These are phyloP conservation scores for Colletotrichum limetticola DNA, from an alignment of 2,329 filamentous ascomycete species.

Conservation along the genomic window DNA sequence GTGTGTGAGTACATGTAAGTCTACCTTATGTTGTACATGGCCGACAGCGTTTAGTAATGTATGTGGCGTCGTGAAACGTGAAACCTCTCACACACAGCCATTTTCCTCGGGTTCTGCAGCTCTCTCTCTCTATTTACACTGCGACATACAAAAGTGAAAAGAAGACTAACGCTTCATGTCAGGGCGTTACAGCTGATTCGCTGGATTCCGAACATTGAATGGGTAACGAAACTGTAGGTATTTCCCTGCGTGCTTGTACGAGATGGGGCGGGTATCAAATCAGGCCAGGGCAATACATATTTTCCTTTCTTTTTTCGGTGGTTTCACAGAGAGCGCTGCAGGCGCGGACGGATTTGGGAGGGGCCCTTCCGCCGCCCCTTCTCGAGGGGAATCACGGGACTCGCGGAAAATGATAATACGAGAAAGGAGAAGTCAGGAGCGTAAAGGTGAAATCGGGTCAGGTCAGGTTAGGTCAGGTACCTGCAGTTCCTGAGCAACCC, in stretches of 20 bases:
- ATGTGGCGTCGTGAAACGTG: background rate
- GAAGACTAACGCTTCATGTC: background rate
- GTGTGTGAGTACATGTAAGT: too few species aligned
- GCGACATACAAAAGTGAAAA: background rate
- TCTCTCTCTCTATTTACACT: background rate
- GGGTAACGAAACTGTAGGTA: background rate
- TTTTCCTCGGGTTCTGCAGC: background rate
- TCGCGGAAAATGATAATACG: conserved; percentile 5
- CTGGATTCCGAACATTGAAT: background rate
- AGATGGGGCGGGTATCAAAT: background rate
- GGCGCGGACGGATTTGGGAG: background rate
- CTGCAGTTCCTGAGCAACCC: background rate
- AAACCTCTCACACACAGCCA: background rate
- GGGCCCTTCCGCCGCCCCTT: background rate
- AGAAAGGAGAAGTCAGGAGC: conserved; percentile 14
- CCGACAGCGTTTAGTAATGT: background rate
- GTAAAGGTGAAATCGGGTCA: too few species aligned
- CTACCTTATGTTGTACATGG: background rate
- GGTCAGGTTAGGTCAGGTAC: background rate
- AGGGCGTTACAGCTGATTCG: conserved; percentile 15
- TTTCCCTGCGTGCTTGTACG: background rate
- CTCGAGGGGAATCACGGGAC: background rate
- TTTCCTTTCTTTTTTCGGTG: background rate
- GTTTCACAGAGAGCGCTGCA: conserved; percentile 15
- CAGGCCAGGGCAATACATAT: background rate